phyloP scores from a whole-genome alignment of 345 rosid species.

The Cardamine resedifolia region DNA sequence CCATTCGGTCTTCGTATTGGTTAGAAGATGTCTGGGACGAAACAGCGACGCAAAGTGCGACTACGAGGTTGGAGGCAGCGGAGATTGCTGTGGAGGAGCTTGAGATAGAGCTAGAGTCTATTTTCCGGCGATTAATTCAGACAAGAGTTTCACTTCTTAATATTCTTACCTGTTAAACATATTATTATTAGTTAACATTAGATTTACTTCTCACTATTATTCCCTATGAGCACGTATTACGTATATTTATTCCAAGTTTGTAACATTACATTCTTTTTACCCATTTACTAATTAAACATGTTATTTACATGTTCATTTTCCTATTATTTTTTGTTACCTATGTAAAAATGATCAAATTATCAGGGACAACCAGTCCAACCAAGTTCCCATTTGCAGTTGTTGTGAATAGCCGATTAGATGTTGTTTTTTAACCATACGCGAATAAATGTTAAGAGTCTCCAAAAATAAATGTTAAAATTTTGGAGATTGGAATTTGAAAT shows the following conservation, averaged over 20 bases:
- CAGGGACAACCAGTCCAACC: too few relatives aligned
- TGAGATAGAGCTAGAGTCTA: slow-evolving; percentile 63
- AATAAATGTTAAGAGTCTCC: too few relatives aligned
- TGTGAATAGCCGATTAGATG: not conserved
- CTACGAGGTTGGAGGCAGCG: slow-evolving; percentile 68
- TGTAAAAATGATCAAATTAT: not conserved
- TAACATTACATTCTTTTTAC: not conserved
- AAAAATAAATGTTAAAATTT: not conserved
- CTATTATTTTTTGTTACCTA: not conserved
- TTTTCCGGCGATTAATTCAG: slow-evolving; percentile 68
- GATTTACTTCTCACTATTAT: not conserved
- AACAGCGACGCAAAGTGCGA: slow-evolving; percentile 54
- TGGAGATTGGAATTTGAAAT: not conserved
- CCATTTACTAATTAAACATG: not conserved
- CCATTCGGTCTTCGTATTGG: slow-evolving; percentile 35
- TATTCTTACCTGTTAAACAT: slow-evolving; percentile 52
- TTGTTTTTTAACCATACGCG: too few relatives aligned
- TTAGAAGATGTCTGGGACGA: slow-evolving; percentile 49
- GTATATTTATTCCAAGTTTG: not conserved
- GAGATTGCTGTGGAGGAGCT: slow-evolving; percentile 71
- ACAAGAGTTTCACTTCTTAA: slow-evolving; percentile 82
- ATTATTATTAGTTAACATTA: not conserved
- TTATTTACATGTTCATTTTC: not conserved
- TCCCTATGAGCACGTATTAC: not conserved
- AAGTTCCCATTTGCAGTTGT: too few relatives aligned